Evolutionary conservation across 1,284 basidiomycete species (phyloP), one percentile per base, ranked within the genome.

Genomic region (Lignosus rhinocerotis): DNA sequence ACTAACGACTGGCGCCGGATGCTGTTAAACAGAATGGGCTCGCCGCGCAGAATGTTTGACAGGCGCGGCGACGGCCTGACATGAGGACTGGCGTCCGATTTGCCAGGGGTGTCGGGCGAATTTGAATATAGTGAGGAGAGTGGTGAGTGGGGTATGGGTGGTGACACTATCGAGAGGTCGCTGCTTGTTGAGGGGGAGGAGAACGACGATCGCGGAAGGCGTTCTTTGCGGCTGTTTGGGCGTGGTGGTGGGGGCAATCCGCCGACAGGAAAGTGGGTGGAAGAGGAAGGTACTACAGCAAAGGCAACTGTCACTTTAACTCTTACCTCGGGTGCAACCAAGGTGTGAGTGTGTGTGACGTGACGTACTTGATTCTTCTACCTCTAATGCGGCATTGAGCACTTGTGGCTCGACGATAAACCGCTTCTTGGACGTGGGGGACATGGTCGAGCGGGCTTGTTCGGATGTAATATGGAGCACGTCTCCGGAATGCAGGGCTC

Each of bases 51-150:
- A 21, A 69, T 61, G 53, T 62, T 58, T 36, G 66, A 65, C 25
- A 70, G 60, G 4, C 61, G 61, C 16, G 81, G 80, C 43, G 77
- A 73, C 11, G 78, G 78, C 66, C 80, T 80, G 67, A 80, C 80
- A 63, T 30, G 79, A 79, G 60, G n/a, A 38, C 82, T 81, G 33
- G 65, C 63, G 25, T 62, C 51, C 45, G 71, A 66, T 32, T 65
- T 66, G 32, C 45, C 59, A 16, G 60, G 49, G 17, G 59, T 57
- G 16, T 56, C 52, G 8, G 55, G 54, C 19, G 59, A 54, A 36
- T 55, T 56, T 8, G 56, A 55, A 31, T 58, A 55, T 55, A 61
- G 55, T 16, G 62, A 61, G n/a, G 62, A 50, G 16, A 57, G 53
- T 6, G 67, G 65, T 30, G 66, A 60, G 56, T 47, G 53, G 9